Conservation (phyloP, 805 yeast genomes). For the Starmerella potacharoeniae region DNA sequence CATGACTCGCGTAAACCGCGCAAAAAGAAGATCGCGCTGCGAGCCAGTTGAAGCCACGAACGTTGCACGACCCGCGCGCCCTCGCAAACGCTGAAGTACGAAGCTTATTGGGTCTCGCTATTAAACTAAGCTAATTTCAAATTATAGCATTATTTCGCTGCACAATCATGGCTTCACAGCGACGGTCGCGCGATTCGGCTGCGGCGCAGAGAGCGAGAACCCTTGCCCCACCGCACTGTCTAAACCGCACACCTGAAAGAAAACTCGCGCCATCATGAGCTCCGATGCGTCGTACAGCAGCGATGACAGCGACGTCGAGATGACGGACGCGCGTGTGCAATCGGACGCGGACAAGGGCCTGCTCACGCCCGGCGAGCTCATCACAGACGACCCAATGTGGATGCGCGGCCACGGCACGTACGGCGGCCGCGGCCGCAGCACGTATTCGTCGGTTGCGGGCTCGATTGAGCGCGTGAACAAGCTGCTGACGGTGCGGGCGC, state of each 20-base stretch:
- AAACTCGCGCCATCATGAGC: background rate
- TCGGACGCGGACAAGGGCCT: constrained; percentile 27
- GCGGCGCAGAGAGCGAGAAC: too few relatives aligned
- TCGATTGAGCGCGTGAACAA: constrained; percentile 76
- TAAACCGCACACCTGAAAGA: background rate
- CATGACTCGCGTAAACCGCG: too few relatives aligned
- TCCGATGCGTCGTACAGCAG: background rate
- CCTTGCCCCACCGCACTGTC: too few relatives aligned
- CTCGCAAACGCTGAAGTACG: too few relatives aligned
- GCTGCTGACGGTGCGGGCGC: constrained; percentile 71
- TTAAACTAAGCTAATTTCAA: background rate
- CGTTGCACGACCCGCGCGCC: too few relatives aligned
- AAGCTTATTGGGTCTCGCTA: too few relatives aligned
- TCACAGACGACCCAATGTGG: constrained; percentile 94
- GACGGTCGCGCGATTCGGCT: too few relatives aligned
- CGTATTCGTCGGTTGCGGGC: constrained; percentile 90
- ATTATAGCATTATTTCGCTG: too few relatives aligned
- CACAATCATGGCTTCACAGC: too few relatives aligned
- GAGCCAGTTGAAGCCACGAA: too few relatives aligned
- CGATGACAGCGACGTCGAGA: constrained; percentile 16
- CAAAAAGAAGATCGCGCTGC: too few relatives aligned
- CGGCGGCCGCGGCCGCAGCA: constrained; percentile 45
- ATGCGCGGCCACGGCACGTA: constrained; percentile 99
- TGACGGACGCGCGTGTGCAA: constrained; percentile 1
- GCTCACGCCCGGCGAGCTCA: constrained; percentile 91